phyloP scores from a whole-genome alignment of 1,284 basidiomycete genomes.

The Golubevia pallescens region DNA sequence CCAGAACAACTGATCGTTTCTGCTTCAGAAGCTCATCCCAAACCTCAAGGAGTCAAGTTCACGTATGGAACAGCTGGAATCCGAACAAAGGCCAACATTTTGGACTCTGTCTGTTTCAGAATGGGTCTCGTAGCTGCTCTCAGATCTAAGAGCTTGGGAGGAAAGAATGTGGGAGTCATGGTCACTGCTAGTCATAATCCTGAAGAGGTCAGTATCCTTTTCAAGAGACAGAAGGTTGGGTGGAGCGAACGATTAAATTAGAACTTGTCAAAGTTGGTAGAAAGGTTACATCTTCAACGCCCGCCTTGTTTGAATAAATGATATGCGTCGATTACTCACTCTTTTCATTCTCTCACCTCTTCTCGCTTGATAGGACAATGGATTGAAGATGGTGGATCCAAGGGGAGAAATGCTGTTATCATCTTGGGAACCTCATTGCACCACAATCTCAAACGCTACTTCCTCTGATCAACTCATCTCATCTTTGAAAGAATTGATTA shows the following conservation, averaged over 20 bases:
- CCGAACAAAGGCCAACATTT: slow-evolving; percentile 80
- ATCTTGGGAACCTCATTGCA: slow-evolving; percentile 90
- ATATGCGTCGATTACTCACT: no score
- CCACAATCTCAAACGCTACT: slow-evolving; percentile 83
- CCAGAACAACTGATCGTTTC: slow-evolving; percentile 9
- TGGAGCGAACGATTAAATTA: neutral
- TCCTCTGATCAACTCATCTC: slow-evolving; percentile 76
- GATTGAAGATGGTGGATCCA: slow-evolving; percentile 96
- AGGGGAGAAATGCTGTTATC: slow-evolving; percentile 98
- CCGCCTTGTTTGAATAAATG: no score
- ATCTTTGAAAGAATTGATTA: slow-evolving; percentile 74
- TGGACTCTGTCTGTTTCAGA: slow-evolving; percentile 93
- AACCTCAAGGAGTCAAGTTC: slow-evolving; percentile 68
- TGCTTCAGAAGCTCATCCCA: slow-evolving; percentile 64
- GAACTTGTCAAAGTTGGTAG: no score
- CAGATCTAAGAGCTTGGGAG: slow-evolving; percentile 85
- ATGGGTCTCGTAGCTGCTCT: slow-evolving; percentile 89
- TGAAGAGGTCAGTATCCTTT: slow-evolving; percentile 75
- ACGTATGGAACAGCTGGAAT: slow-evolving; percentile 96
- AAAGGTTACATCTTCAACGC: no score
- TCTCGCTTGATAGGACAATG: slow-evolving; percentile 78
- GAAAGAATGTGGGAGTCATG: slow-evolving; percentile 95
- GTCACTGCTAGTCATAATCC: slow-evolving; percentile 99
- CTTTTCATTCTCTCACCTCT: neutral
- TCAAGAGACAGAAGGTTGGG: neutral